Evolutionary conservation across 768 basidiomycete genomes (phyloP).

Genomic region (Mycena sanguinolenta): DNA sequence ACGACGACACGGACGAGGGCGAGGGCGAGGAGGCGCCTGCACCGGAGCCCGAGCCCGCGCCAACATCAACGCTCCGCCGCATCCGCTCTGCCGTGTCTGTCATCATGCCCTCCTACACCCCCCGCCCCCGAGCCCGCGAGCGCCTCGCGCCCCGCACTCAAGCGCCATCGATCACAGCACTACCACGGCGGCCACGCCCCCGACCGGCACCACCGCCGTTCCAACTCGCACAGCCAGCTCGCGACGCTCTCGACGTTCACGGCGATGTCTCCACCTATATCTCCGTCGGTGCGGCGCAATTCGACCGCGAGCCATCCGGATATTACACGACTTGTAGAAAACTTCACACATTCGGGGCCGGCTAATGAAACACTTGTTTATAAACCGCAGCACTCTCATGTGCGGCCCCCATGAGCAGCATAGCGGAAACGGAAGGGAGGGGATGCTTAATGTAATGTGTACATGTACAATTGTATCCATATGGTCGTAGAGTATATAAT

Average conservation of each 20-base stretch:
- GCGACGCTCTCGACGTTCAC: constrained; percentile 51
- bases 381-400: constrained; percentile 47
- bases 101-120: constrained; percentile 39
- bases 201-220: constrained; percentile 14
- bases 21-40: constrained; percentile 21
- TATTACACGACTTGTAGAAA: constrained; percentile 68
- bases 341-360: constrained; percentile 70
- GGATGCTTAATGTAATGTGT: no score
- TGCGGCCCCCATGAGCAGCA: constrained; percentile 27
- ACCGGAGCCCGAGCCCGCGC: constrained; percentile 22
- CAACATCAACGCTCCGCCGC: constrained; percentile 44
- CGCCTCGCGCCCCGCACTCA: constrained; percentile 33
- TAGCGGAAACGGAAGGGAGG: no score
- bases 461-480: no score
- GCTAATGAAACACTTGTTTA: constrained; percentile 69
- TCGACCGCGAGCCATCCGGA: constrained; percentile 67
- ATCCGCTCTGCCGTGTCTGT: constrained; percentile 52
- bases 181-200: not conserved
- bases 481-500: no score
- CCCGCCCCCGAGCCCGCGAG: constrained; percentile 26
- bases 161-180: constrained; percentile 34
- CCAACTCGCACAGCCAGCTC: constrained; percentile 38
- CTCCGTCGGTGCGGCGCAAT: constrained; percentile 63
- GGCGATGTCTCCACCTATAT: constrained; percentile 53
- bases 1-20: constrained; percentile 34